Conservation (phyloP, 78 protist species). For the Creolimax fragrantissima region DNA sequence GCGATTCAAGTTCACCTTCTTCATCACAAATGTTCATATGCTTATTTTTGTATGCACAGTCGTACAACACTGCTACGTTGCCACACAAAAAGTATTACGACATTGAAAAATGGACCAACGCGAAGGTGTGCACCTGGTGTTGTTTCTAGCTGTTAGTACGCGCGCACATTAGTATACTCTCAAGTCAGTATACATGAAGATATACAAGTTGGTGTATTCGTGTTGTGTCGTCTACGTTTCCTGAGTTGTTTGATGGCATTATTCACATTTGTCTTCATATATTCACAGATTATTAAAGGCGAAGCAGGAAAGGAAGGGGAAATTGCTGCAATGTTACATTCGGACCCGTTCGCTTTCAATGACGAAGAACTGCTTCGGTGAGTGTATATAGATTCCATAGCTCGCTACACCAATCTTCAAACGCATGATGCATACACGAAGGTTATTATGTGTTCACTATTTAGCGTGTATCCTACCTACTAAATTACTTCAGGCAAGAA, state of each 20-base stretch:
- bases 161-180: not conserved
- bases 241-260: no score
- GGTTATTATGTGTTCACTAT: no score
- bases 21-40: no score
- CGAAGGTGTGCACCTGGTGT: not conserved
- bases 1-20: no score
- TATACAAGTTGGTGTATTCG: not conserved
- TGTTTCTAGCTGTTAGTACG: not conserved
- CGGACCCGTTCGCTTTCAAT: constrained; percentile 18
- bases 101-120: constrained; percentile 4
- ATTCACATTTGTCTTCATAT: no score
- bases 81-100: constrained; percentile 20
- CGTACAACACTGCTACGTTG: constrained; percentile 12
- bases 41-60: not conserved
- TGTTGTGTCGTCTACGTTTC: no score
- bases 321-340: not conserved
- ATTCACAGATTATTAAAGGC: not conserved
- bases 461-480: not conserved
- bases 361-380: constrained; percentile 3
- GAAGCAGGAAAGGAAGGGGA: not conserved
- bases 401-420: no score
- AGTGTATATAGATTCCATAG: not conserved
- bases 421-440: no score
- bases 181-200: not conserved
- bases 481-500: not conserved